Evolutionary conservation across 2,329 filamentous ascomycete genomes (phyloP), one percentile per base, ranked within the genome.

Genomic region (Verticillium dahliae): DNA sequence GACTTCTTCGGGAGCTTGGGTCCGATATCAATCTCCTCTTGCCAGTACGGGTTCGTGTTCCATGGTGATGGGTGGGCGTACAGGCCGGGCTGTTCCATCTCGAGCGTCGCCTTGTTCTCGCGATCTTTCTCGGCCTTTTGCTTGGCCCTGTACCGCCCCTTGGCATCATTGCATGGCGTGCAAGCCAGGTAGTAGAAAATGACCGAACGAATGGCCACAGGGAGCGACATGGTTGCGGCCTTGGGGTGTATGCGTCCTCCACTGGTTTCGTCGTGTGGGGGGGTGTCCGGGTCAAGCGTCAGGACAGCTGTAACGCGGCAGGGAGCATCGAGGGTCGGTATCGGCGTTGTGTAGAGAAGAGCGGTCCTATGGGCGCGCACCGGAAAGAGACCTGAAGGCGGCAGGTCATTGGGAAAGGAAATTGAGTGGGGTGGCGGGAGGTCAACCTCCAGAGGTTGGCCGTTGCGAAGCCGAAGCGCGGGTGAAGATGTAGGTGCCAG

Each of bases 31-130:
- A 97, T 96, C 74, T 97, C 93, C 71, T 95, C 90, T 37, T 84
- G 80, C 93, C 93, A 97, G 75, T 91, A 91, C 13, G 89, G 88
- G 69, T 97, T 97, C 34, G 92, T 96, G 69, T 88, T 89, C 69
- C 92, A 95, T 1, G 92, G 90, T 55, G 87, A 85, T 1, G 90
- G 92, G 69, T 97, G 92, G 58, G 86, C 82, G 73, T 96, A 95
- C 11, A 86, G 75, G 50, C 85, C 85, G 0, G 91, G 90, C 71
- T 92, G 85, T 66, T 92, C 85, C 60, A 82, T 83, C 67, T 90
- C 84, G 62, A 87, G 75, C 62, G 80, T 84, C 56, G 83, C 81
- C 72, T 90, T 88, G 67, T 89, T 85, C 67, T 84, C 80, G 61
- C 87, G 82, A 64, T 89, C 87, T 68, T 83, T 83, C 70, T 86